phyloP scores from a whole-genome alignment of 495 filamentous ascomycete genomes.

The Penicillium canariense region DNA sequence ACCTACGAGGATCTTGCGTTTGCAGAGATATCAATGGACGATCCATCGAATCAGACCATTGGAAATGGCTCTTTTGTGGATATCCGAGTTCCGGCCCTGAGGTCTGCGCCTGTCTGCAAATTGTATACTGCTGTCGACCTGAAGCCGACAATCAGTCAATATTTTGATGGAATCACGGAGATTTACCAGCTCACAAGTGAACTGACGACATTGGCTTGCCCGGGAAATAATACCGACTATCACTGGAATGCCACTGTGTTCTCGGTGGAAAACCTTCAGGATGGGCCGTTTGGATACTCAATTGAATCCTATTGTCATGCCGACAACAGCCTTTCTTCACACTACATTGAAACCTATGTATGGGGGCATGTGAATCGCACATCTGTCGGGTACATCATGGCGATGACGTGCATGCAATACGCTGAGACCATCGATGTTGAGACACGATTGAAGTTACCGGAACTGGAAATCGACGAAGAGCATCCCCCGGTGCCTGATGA shows the following conservation, averaged over 20 bases:
- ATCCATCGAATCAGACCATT: background rate
- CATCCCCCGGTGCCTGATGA: conserved; percentile 8
- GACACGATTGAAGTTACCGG: conserved; percentile 8
- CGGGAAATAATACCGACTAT: conserved; percentile 1
- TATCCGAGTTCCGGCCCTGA: conserved; percentile 5
- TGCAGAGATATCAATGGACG: conserved; percentile 4
- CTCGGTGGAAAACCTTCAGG: background rate
- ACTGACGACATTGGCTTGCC: background rate
- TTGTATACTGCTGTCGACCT: background rate
- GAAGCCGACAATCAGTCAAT: background rate
- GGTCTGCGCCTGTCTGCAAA: background rate
- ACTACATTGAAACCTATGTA: conserved; percentile 1
- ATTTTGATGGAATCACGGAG: background rate
- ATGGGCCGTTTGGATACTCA: conserved; percentile 8
- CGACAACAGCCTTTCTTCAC: background rate
- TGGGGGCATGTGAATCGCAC: conserved; percentile 2
- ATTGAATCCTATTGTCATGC: background rate
- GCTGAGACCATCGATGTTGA: conserved; percentile 4
- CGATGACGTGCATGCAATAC: conserved; percentile 1
- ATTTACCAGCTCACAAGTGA: background rate
- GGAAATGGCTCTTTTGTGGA: conserved; percentile 1
- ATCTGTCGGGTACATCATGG: conserved; percentile 1
- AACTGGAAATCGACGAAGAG: conserved; percentile 4
- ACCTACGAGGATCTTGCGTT: conserved; percentile 17
- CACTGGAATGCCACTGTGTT: background rate